A percentile compares a stretch with the other conserved stretches of the same genome.
phyloP scores from a whole-genome alignment of 768 basidiomycete genomes.

The Auricularia heimuer region DNA sequence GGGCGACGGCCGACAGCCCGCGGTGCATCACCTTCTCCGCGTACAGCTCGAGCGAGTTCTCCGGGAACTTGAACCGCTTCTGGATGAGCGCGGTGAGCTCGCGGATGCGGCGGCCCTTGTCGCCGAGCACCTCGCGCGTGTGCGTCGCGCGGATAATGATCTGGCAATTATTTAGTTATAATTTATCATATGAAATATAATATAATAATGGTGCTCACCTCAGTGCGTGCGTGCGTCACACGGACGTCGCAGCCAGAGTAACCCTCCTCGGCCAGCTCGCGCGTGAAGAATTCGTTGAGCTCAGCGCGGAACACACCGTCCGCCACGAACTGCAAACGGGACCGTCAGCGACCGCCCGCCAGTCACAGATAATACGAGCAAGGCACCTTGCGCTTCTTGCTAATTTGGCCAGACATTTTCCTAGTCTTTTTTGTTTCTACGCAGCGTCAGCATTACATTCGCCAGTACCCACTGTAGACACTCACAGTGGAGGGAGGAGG shows the following conservation, averaged over 20 bases:
- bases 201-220: conserved; percentile 37
- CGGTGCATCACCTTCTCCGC: conserved; percentile 99
- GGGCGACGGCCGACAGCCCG: conserved; percentile 95
- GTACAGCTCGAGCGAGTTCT: conserved; percentile 96
- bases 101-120: conserved; percentile 98
- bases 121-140: conserved; percentile 97
- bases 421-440: neutral
- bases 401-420: conserved; percentile 77
- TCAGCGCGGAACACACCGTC: conserved; percentile 99
- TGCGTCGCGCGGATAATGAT: conserved; percentile 99
- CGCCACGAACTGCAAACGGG: conserved; percentile 57
- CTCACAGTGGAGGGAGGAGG: neutral
- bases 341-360: neutral
- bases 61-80: conserved; percentile 99
- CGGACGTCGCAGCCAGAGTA: conserved; percentile 99
- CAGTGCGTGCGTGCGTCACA: conserved; percentile 97
- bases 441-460: conserved; percentile 7
- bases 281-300: conserved; percentile 96
- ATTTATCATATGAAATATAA: neutral
- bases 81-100: conserved; percentile 97
- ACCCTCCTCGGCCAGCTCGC: conserved; percentile 97
- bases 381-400: conserved; percentile 81
- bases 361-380: neutral
- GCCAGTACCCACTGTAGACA: conserved; percentile 1
- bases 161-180: conserved; percentile 25